Evolutionary conservation across 208 protist genomes (phyloP), one percentile per base, ranked within the genome.

Genomic region (Trypanosoma vivax): DNA sequence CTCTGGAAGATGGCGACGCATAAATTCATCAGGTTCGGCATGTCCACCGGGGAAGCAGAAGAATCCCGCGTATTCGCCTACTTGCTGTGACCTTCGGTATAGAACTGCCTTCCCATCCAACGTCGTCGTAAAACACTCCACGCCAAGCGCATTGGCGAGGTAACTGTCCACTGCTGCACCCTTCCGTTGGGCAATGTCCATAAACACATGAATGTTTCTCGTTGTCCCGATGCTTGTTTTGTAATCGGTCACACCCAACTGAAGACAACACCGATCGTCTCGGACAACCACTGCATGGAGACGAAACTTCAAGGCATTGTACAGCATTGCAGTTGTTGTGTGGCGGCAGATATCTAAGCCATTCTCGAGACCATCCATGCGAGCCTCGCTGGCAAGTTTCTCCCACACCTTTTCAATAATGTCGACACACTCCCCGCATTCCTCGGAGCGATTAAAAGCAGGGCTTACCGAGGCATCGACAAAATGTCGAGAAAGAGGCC

Each of bases 201-300:
- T 16, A 29, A 64, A 73, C 1, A 11, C 2, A 3, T 5, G 0
- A 6, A 77, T 21, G 49, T 77, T 50, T 1, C 35, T 39, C 7
- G 59, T 62, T 5, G 69, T 73, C 28, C 74, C 74, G 1, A 70
- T 65, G 48, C 23, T 73, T 3, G 50, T 50, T 53, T 74, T 81
- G 52, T 77, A 81, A 33, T 81, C 74, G 11, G 74, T 81, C 28
- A 81, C 37, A 29, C 74, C 69, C 2, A 81, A 48, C 28, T 73
- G 28, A 27, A 81, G 23, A 25, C 21, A 23, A 38, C 53, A 70
- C 21, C 24, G 14, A 30, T 46, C 47, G 18, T 25, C 46, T 1
- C 50, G 41, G 4, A 13, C 9, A 13, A 19, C 33, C 9, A 47
- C 60, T 2, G 29, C 29, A 46, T 63, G 42, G n/a, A 81, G 60